Evolutionary conservation across 75 land plant species (phyloP).

Genomic region (Selaginella tamariscina): DNA sequence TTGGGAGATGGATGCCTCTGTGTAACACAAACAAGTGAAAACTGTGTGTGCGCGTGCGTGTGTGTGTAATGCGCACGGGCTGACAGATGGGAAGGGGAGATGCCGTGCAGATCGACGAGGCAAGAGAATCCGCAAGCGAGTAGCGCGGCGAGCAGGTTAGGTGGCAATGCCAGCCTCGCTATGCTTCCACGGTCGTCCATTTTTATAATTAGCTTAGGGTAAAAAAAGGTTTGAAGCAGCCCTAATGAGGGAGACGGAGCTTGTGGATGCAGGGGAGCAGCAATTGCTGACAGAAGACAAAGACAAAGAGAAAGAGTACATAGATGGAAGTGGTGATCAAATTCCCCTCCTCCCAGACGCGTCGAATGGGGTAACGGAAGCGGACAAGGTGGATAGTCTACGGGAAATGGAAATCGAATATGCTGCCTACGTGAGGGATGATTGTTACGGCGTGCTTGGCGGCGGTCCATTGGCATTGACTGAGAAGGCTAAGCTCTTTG

Average conservation of each 20-base stretch:
- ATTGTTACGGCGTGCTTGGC: slow-evolving; percentile 79
- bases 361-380: neutral
- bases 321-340: neutral
- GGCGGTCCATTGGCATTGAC: slow-evolving; percentile 35
- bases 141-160: slow-evolving; percentile 23
- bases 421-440: slow-evolving; percentile 72
- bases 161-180: slow-evolving; percentile 15
- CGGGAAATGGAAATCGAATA: slow-evolving; percentile 65
- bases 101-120: slow-evolving; percentile 15
- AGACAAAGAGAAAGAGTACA: neutral
- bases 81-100: slow-evolving; percentile 16
- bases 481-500: slow-evolving; percentile 52
- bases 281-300: too few relatives aligned
- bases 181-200: slow-evolving; percentile 8
- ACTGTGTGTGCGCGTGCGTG: neutral
- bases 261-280: neutral
- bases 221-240: neutral
- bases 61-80: neutral
- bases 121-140: slow-evolving; percentile 14
- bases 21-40: too few relatives aligned
- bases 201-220: neutral
- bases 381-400: slow-evolving; percentile 12
- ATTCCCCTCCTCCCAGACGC: neutral
- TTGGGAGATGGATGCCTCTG: neutral
- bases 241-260: slow-evolving; percentile 1